A percentile compares a stretch with the other conserved stretches of the same genome.
These are phyloP conservation scores for Aphanocladium album DNA, from an alignment of 2,329 filamentous ascomycete species.

Conservation along the genomic window DNA sequence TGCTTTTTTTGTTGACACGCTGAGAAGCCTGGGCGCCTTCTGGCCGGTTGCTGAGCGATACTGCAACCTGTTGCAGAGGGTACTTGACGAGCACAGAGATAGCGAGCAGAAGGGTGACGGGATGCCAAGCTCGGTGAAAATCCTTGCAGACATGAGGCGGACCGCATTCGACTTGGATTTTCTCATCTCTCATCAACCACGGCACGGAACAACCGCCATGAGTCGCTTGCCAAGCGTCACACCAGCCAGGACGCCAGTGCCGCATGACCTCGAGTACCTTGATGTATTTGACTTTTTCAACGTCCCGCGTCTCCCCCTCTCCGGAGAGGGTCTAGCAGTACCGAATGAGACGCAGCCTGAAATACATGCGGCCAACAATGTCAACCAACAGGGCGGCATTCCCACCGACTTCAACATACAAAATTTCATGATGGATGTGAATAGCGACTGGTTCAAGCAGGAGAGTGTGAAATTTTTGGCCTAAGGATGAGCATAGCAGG, in stretches of 20 bases:
- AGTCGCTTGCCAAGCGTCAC: slow-evolving; percentile 50
- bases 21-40: slow-evolving; percentile 73
- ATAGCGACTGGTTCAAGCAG: slow-evolving; percentile 66
- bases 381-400: slow-evolving; percentile 21
- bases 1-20: slow-evolving; percentile 72
- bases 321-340: slow-evolving; percentile 17
- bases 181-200: slow-evolving; percentile 76
- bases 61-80: slow-evolving; percentile 70
- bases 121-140: slow-evolving; percentile 75
- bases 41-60: slow-evolving; percentile 87
- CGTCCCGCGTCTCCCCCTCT: slow-evolving; percentile 64
- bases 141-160: slow-evolving; percentile 84
- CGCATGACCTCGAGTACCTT: slow-evolving; percentile 82
- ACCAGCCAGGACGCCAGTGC: slow-evolving; percentile 63
- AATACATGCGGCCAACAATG: slow-evolving; percentile 24
- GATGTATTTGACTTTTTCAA: slow-evolving; percentile 97
- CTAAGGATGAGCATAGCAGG: neutral
- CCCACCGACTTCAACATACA: slow-evolving; percentile 69
- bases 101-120: slow-evolving; percentile 69
- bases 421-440: slow-evolving; percentile 71
- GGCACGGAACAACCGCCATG: slow-evolving; percentile 33
- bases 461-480: slow-evolving; percentile 26
- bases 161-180: slow-evolving; percentile 89
- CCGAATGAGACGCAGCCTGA: slow-evolving; percentile 20
- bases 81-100: slow-evolving; percentile 80